Base-by-base conservation (phyloP, 1,284 basidiomycete species). In the Ceratobasidium sp. region DNA sequence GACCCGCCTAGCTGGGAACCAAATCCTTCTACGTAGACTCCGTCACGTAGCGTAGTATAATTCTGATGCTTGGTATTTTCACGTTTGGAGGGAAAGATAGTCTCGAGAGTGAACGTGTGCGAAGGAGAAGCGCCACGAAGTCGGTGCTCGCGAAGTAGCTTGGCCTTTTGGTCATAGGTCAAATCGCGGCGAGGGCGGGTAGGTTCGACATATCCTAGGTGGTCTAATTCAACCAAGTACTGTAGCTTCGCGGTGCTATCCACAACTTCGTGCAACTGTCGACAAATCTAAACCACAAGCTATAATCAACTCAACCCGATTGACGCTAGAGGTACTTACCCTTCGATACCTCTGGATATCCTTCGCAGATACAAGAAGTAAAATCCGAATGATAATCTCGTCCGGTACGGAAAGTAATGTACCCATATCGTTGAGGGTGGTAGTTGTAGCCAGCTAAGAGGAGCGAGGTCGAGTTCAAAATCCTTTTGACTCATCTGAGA, bases 181-280 rank as follows among this genome's bases (percentile, higher is more conserved):
- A 75, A 18, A 60, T 64, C 72, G 5, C 39, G 23, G 33, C 72
- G 72, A 18, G 60, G 72, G 28, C 23, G 28, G 26, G 6, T 23
- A 39, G 72, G 72, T 40, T 58, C 58, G 15, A 42, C 60, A 23
- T 75, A 75, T 13, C 72, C 72, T 18, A 64, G 4, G 20, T 33
- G 64, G 26, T 39, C 26, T 13, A 75, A 33, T 23, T 49, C 39
- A 28, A 75, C n/a, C 12, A 75, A 28, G 61, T 75, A 75, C 39
- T 53, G 72, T 15, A 75, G 28, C 23, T 75, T 40, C 10, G 58
- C 26, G 18, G 60, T 63, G 18, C 39, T 12, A 12, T 75, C 72
- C n/a, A 64, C 53, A 23, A 75, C 5, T 33, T 51, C 20, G 5
- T 46, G 46, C n/a, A 75, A 28, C 9, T 63, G 39, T 13, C 23